Evolutionary conservation across 2,329 filamentous ascomycete genomes (phyloP), one percentile per base, ranked within the genome.

Genomic region (Ceratocystis huliohia): DNA sequence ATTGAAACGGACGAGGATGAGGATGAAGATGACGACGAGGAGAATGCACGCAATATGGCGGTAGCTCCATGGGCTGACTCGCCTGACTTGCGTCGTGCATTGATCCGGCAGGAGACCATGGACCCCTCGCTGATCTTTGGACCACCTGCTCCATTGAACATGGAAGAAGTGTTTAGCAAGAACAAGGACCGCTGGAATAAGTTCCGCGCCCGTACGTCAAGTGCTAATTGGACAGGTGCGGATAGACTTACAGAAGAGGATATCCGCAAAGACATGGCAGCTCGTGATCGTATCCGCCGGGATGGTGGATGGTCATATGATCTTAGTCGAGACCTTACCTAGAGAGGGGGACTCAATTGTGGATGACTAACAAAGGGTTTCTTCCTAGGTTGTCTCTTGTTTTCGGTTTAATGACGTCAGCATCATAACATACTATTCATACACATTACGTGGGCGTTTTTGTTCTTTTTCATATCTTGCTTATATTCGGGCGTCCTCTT

Each of bases 121-220:
- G 91, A 99, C 72, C 90, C 91, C 0, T 84, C 89, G 72, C 79
- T 83, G 46, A 89, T 99, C 65, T 99, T 99, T 73, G 94, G 94
- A 0, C 89, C 90, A 0, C 91, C 96, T 28, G 87, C 84, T 10
- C 89, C 91, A 13, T 80, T 99, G 70, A 90, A 91, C 72, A 94
- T 99, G 87, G 95, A 99, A 72, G 92, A 97, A 74, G 91, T 96
- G 41, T 99, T 99, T 77, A 88, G 83, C 76, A 90, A 91, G 75
- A 92, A 88, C 75, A 91, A 91, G 75, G 91, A 93, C 66, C 80
- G 88, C 70, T 85, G 89, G 75, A 89, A 89, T 79, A 89, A 91
- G 73, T 97, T 96, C 81, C 85, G 95, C 20, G 87, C 89, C 64
- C 84, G 94, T 66, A 96, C 93, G 4, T 96, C 90, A 71, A 96